These are phyloP conservation scores for Calonectria fujianensis DNA, from an alignment of 2,329 filamentous ascomycete species.

Conservation along the genomic window DNA sequence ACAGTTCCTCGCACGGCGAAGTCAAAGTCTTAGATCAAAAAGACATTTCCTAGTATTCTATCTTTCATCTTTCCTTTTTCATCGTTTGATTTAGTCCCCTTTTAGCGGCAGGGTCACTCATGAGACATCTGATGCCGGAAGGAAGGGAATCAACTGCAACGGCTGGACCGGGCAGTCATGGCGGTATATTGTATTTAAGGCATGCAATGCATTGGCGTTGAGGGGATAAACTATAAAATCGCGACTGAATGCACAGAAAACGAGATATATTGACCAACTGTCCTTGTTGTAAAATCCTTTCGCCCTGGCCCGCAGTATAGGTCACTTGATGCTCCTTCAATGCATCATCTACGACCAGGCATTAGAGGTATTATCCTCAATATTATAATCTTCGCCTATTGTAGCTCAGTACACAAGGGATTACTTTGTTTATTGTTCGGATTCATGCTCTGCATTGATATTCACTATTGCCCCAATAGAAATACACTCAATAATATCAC, in stretches of 20 bases:
- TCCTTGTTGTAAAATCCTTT: not conserved
- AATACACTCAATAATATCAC: too few relatives aligned
- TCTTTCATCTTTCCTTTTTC: not conserved
- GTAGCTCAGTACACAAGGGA: not conserved
- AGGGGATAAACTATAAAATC: not conserved
- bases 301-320: too few relatives aligned
- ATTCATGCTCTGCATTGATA: too few relatives aligned
- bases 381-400: not conserved
- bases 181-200: not conserved
- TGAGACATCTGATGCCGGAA: not conserved
- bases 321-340: too few relatives aligned
- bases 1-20: not conserved
- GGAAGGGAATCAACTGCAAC: not conserved
- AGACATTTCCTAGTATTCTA: not conserved
- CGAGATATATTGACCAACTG: not conserved
- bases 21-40: not conserved
- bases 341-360: too few relatives aligned
- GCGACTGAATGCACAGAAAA: not conserved
- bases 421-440: too few relatives aligned
- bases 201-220: not conserved
- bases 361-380: too few relatives aligned
- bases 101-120: not conserved
- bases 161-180: not conserved
- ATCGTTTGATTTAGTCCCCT: not conserved
- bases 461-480: too few relatives aligned